A percentile compares a stretch with the other conserved stretches of the same genome.
Evolutionary conservation across 2,329 filamentous ascomycete genomes (phyloP).

Genomic region (Phialophora verrucosa): DNA sequence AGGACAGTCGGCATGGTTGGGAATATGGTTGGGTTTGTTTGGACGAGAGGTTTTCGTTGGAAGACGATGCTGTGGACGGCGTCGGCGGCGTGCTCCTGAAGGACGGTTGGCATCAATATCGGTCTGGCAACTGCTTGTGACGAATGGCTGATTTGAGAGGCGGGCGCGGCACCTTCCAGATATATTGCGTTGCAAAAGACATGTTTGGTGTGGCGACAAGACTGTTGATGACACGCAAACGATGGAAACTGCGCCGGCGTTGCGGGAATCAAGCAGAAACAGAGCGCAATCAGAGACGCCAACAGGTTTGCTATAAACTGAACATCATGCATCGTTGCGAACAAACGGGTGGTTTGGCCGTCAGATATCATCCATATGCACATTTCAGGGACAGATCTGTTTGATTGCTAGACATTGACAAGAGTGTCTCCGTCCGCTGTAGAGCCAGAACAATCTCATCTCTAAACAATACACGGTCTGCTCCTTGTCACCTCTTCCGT

Average conservation of each 20-base stretch:
- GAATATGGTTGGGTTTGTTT: neutral
- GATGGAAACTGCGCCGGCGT: neutral
- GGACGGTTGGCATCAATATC: neutral
- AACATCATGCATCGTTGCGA: neutral
- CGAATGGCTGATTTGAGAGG: neutral
- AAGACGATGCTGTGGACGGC: neutral
- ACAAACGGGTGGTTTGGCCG: constrained; percentile 1
- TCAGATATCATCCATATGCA: neutral
- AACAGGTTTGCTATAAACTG: neutral
- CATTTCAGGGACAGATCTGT: neutral
- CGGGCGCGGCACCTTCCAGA: neutral
- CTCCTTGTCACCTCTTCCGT: too few species aligned
- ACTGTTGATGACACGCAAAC: neutral
- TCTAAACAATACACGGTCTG: neutral
- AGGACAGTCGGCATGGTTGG: constrained; percentile 6
- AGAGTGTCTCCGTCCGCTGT: neutral
- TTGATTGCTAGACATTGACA: neutral
- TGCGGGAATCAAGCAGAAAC: neutral
- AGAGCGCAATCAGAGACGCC: neutral
- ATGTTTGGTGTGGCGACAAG: neutral
- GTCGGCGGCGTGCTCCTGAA: neutral
- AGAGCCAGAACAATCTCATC: neutral
- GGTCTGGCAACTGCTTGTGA: neutral
- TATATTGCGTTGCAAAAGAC: neutral
- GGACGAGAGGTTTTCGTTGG: neutral